Conservation (phyloP, 2,329 filamentous ascomycete species). For the Aspergillaceae sp. region DNA sequence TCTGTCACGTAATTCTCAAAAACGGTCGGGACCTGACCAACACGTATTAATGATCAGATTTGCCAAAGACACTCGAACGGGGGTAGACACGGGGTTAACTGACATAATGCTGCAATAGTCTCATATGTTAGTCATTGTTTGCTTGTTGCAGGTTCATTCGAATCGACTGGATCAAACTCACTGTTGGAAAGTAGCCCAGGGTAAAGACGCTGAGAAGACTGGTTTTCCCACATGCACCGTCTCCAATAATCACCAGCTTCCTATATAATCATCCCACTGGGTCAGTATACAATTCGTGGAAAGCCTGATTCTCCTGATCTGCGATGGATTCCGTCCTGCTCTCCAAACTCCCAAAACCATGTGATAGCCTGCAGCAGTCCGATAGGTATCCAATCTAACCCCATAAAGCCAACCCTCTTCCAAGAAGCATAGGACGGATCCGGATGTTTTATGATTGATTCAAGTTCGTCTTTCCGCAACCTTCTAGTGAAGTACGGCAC, state of each 20-base stretch:
- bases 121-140: slow-evolving; percentile 8
- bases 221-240: slow-evolving; percentile 97
- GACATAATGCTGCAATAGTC: slow-evolving; percentile 36
- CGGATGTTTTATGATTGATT: not conserved
- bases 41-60: slow-evolving; percentile 26
- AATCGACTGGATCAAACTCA: slow-evolving; percentile 45
- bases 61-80: not conserved
- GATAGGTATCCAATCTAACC: not conserved
- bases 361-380: not conserved
- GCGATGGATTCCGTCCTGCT: not conserved
- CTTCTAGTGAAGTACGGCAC: slow-evolving; percentile 15
- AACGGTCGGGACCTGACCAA: slow-evolving; percentile 69
- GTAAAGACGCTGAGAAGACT: slow-evolving; percentile 97
- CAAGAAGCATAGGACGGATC: not conserved
- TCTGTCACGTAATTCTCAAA: slow-evolving; percentile 99
- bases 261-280: slow-evolving; percentile 38
- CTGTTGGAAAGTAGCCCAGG: slow-evolving; percentile 92
- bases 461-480: not conserved
- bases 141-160: not conserved
- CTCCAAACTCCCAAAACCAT: not conserved
- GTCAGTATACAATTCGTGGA: not conserved
- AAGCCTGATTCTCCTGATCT: not conserved
- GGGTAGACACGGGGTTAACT: slow-evolving; percentile 15
- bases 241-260: slow-evolving; percentile 94
- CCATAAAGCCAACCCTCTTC: not conserved